A percentile compares a stretch with the other conserved stretches of the same genome.
Conservation (phyloP, 192 early-diverging fungal genomes). For the Linnemannia hyalina region DNA sequence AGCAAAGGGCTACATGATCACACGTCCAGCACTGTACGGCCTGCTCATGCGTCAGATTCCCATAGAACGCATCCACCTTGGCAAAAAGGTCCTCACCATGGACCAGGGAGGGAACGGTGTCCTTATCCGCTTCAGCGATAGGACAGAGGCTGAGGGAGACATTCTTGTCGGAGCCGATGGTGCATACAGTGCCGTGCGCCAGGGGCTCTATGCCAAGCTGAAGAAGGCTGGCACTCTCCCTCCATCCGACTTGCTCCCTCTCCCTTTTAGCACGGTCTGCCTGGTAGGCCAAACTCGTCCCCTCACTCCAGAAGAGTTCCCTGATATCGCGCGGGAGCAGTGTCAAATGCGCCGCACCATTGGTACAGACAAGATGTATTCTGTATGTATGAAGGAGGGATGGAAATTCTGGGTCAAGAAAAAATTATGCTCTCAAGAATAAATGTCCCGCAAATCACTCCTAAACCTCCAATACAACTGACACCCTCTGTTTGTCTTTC, state of each 20-base stretch:
- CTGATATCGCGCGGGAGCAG: neutral
- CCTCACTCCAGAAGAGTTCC: constrained; percentile 11
- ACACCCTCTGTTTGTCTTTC: neutral
- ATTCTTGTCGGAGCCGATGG: constrained; percentile 54
- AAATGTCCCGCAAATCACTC: neutral
- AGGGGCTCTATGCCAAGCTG: constrained; percentile 8
- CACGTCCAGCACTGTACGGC: constrained; percentile 10
- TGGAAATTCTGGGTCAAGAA: neutral
- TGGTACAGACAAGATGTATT: constrained; percentile 12
- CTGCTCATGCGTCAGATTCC: constrained; percentile 7
- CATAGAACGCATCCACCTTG: constrained; percentile 10
- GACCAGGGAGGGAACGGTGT: constrained; percentile 22
- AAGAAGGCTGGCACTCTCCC: neutral
- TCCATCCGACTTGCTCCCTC: neutral
- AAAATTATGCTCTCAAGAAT: constrained; percentile 5
- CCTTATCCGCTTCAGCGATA: constrained; percentile 24
- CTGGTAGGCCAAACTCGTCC: constrained; percentile 15
- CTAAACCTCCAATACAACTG: no score
- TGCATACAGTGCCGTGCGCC: constrained; percentile 27
- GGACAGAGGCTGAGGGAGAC: constrained; percentile 10
- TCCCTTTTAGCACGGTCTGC: constrained; percentile 8
- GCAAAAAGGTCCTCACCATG: constrained; percentile 15
- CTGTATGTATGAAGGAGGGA: constrained; percentile 3
- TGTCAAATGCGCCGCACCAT: neutral
- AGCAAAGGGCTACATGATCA: neutral